Percentiles rank a stretch among this genome's conserved stretches.
These are phyloP conservation scores for Pseudogymnoascus sp. DNA, from an alignment of 2,329 filamentous ascomycete genomes.

Conservation along the genomic window DNA sequence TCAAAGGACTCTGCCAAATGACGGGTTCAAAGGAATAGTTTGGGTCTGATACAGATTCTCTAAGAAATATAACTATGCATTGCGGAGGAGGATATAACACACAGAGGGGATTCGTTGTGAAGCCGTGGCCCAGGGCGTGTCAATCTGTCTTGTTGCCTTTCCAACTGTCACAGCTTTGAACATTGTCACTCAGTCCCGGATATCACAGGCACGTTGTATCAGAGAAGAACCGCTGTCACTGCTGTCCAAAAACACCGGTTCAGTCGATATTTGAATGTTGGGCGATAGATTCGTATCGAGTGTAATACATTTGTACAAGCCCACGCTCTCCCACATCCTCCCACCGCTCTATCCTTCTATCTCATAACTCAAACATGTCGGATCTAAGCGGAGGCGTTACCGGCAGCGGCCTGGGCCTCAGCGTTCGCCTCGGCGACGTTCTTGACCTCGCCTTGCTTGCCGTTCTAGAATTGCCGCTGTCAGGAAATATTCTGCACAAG, in stretches of 20 bases:
- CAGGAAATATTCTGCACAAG: constrained; percentile 18
- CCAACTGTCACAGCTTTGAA: background rate
- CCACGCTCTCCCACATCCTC: constrained; percentile 13
- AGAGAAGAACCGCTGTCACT: background rate
- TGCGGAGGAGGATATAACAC: background rate
- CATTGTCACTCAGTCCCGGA: background rate
- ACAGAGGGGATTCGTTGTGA: background rate
- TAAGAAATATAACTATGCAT: background rate
- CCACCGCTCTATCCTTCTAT: constrained; percentile 3
- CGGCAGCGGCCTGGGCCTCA: constrained; percentile 23
- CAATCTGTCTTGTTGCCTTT: background rate
- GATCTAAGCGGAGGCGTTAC: constrained; percentile 21
- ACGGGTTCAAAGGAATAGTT: background rate
- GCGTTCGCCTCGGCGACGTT: constrained; percentile 56
- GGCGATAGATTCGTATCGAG: constrained; percentile 10
- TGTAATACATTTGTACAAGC: constrained; percentile 29
- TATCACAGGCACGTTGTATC: background rate
- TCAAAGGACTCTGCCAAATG: background rate
- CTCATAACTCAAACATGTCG: constrained; percentile 7
- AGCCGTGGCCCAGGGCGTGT: background rate
- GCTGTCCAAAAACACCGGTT: background rate
- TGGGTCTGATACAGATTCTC: background rate
- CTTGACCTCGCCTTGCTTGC: constrained; percentile 87
- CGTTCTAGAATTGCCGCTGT: constrained; percentile 57
- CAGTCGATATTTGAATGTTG: constrained; percentile 9